Evolutionary conservation across 2,329 filamentous ascomycete species (phyloP).

Genomic region (Colletotrichum tanaceti): DNA sequence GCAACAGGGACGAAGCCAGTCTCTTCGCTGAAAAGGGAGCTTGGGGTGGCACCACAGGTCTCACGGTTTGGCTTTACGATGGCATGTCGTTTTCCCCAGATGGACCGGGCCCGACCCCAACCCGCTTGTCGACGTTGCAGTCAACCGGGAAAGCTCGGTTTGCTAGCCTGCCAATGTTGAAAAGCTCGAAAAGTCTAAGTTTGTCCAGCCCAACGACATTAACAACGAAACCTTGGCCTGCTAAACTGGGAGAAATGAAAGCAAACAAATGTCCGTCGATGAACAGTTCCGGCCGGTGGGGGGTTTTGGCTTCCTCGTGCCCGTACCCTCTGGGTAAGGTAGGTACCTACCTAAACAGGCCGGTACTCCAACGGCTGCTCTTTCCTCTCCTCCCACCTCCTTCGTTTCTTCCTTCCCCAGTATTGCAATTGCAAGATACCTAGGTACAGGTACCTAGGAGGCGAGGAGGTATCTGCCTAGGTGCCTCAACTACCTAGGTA

Average conservation of each 20-base stretch:
- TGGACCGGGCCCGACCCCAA: slow-evolving; percentile 10
- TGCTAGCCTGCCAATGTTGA: not conserved
- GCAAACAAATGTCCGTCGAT: too few species aligned
- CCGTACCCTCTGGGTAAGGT: too few species aligned
- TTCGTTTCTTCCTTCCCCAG: not conserved
- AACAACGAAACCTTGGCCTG: not conserved
- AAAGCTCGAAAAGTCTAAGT: not conserved
- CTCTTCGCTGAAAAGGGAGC: not conserved
- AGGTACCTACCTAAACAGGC: slow-evolving; percentile 2
- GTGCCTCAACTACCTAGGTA: too few species aligned
- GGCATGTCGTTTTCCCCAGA: slow-evolving; percentile 21
- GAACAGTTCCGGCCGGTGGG: too few species aligned
- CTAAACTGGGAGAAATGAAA: not conserved
- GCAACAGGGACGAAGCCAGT: too few species aligned
- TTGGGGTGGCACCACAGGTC: slow-evolving; percentile 30
- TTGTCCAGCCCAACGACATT: not conserved
- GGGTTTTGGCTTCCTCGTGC: too few species aligned
- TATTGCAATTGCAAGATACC: too few species aligned
- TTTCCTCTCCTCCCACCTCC: not conserved
- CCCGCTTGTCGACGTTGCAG: not conserved
- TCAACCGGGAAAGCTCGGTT: slow-evolving; percentile 9
- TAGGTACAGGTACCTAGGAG: too few species aligned
- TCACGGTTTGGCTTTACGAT: slow-evolving; percentile 19
- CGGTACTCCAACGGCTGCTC: not conserved
- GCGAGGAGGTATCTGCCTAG: too few species aligned